Evolutionary conservation across 176 grass and related monocot species (phyloP), one percentile per base, ranked within the genome.

Genomic region (Carex myosuroides): DNA sequence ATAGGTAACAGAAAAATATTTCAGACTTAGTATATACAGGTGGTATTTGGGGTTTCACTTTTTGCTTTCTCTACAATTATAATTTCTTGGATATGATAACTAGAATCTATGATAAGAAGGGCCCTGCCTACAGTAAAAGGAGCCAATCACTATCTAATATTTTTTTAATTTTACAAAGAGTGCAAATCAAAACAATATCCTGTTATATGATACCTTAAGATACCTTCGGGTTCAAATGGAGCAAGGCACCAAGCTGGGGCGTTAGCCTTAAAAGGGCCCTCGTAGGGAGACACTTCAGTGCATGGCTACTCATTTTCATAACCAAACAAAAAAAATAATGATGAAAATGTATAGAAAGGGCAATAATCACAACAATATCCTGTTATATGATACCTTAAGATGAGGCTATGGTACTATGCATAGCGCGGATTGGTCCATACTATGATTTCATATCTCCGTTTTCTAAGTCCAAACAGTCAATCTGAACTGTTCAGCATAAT

Each of bases 151-250:
- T 6, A 70, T 39, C 33, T 70, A 2, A 70, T 18, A 13, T 70
- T 70, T 70, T 26, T 70, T 69, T 8, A 13, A 68, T 35, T 68
- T 67, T 37, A 68, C 13, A 68, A 39, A 39, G 29, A 37, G 8
- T 62, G 8, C 11, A 26, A n/a, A 17, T 39, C 1, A 8, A 14
- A 68, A 68, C 13, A 9, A 17, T 18, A 68, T 39, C 12, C 29
- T 39, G 6, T 39, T 66, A 60, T 42, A 83, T 52, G 50, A 60
- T 82, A 94, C 95, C 95, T 98, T 52, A 98, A 73, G 84, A 90
- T 59, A 18, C 95, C 95, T 91, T 94, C 95, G 64, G 95, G 95
- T 83, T 98, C 95, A 79, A 98, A 98, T 82, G 95, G 92, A 1
- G 95, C 91, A 12, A 80, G 84, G 22, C 95, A 98, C 95, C 95